Evolutionary conservation across 1,284 basidiomycete genomes (phyloP).

Genomic region (Cystobasidium slooffiae): DNA sequence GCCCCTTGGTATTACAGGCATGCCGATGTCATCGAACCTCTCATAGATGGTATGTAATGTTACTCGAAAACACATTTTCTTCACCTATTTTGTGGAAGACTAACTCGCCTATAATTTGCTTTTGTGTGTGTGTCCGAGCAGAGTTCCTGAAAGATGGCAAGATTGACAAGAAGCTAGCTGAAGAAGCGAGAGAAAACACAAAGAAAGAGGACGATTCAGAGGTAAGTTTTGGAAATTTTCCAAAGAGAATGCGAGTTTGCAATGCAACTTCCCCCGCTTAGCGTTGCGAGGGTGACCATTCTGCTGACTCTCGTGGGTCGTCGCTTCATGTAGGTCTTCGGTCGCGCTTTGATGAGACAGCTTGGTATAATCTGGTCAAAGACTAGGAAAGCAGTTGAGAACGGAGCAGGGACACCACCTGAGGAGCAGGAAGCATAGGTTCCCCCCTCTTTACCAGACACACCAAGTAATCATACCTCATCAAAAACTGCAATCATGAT

Average conservation of each 20-base stretch:
- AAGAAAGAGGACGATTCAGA: slow-evolving; percentile 36
- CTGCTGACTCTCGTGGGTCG: too few species aligned
- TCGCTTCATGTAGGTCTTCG: too few species aligned
- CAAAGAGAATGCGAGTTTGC: too few species aligned
- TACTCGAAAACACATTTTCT: too few species aligned
- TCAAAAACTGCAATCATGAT: too few species aligned
- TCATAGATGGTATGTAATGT: slow-evolving; percentile 42
- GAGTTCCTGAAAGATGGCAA: slow-evolving; percentile 50
- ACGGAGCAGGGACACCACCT: not conserved
- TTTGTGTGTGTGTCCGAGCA: too few species aligned
- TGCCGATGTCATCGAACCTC: slow-evolving; percentile 36
- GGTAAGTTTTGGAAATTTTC: not conserved
- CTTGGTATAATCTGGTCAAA: slow-evolving; percentile 10
- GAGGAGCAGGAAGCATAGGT: not conserved
- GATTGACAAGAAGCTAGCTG: slow-evolving; percentile 47
- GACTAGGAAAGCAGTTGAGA: slow-evolving; percentile 13
- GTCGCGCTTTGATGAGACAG: slow-evolving; percentile 20
- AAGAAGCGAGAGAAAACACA: slow-evolving; percentile 46
- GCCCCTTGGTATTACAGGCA: slow-evolving; percentile 1
- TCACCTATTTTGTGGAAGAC: too few species aligned
- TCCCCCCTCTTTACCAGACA: not conserved
- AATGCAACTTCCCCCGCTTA: too few species aligned
- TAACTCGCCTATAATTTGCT: too few species aligned
- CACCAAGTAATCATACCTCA: too few species aligned
- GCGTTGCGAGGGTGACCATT: too few species aligned